Base-by-base conservation (phyloP, 495 filamentous ascomycete genomes). In the Trichoderma orchidacearum region DNA sequence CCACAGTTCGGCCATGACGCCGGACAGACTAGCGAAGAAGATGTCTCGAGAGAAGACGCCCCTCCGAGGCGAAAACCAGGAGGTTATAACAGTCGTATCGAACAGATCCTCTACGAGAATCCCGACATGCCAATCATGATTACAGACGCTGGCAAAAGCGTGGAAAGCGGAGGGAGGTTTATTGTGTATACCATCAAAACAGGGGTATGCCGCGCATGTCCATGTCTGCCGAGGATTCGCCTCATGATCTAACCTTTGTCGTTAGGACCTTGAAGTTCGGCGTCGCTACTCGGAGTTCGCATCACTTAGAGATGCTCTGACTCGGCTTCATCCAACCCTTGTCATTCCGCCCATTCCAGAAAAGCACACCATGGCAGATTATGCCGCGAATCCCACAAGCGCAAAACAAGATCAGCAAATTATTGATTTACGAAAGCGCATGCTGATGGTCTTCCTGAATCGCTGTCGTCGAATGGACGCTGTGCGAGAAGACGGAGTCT, bases 281-380 rank as follows among this genome's bases (percentile, higher is more conserved):
- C 81, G 93, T 58, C 82, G 93, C 60, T 98, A 98, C 67, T 97
- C 94, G 1, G 93, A 98, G 66, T 98, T 98, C 65, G 86, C 87
- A n/a, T 95, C 89, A 6, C 74, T 98, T 48, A 79, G 93, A 59
- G 85, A 89, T 62, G 91, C 91, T 1, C 80, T 98, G 17, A 87
- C 90, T 21, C 85, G 86, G 58, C 75, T 98, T 56, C 94, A 97
- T 62, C 93, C 93, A 1, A 96, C 93, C 2, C 80, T 97, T 31
- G 84, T 98, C 59, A 87, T 98, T 54, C 93, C 93, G 0, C 93
- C 93, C 2, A 98, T 98, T 60, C 93, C 93, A 8, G 93, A 98
- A 72, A 98, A 98, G 68, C 93, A 97, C 66, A 90, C 89, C 54
- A 92, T 97, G 85, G 92, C 93, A 51, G 93, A 98, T 65, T 98